phyloP scores from a whole-genome alignment of 1,139 yeast species.

The Geotrichum macrosporum region DNA sequence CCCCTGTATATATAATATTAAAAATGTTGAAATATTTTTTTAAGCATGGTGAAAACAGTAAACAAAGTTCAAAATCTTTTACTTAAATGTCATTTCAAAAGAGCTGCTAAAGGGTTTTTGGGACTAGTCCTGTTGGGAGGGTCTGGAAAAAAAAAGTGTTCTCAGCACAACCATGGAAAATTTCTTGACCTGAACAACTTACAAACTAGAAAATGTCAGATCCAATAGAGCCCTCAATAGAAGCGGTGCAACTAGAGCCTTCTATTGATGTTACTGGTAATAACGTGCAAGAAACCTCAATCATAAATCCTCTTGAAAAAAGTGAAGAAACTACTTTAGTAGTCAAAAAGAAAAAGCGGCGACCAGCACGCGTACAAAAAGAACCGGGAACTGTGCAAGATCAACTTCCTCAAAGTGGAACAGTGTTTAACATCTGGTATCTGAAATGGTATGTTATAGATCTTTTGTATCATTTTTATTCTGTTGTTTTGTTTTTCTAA shows the following conservation, averaged over 20 bases:
- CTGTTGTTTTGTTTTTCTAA: background rate
- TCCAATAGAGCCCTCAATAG: background rate
- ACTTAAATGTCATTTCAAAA: too few species aligned
- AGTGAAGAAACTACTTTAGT: slow-evolving; percentile 4
- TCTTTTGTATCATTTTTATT: too few species aligned
- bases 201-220: background rate
- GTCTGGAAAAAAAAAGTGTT: too few species aligned
- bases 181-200: background rate
- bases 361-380: slow-evolving; percentile 68
- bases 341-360: slow-evolving; percentile 27
- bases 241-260: background rate
- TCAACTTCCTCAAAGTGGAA: slow-evolving; percentile 75
- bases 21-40: too few species aligned
- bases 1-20: too few species aligned
- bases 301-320: background rate
- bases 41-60: too few species aligned
- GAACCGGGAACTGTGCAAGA: slow-evolving; percentile 61
- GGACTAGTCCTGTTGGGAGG: too few species aligned
- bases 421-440: slow-evolving; percentile 82
- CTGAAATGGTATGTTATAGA: slow-evolving; percentile 63
- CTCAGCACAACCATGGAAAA: too few species aligned
- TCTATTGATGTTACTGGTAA: background rate
- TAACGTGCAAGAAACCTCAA: background rate
- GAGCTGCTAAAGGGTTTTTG: too few species aligned
- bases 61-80: too few species aligned